phyloP scores from a whole-genome alignment of 495 filamentous ascomycete species.

The Aspergillus wentii region DNA sequence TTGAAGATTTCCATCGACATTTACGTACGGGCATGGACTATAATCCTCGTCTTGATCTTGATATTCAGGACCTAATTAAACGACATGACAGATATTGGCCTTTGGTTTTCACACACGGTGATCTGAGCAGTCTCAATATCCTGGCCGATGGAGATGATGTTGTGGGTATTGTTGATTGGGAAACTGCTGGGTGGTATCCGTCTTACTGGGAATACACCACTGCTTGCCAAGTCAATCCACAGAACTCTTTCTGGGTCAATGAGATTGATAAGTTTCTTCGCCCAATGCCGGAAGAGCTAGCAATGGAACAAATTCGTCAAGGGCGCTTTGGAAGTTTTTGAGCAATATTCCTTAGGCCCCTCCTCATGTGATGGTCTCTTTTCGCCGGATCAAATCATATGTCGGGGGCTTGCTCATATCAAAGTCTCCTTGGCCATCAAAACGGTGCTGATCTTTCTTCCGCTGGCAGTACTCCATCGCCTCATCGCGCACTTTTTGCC shows the following conservation, averaged over 20 bases:
- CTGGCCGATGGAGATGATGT: conserved; percentile 31
- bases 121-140: conserved; percentile 40
- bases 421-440: conserved; percentile 23
- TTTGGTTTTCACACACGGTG: conserved; percentile 35
- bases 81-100: conserved; percentile 27
- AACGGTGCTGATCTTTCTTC: conserved; percentile 32
- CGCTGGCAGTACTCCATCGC: conserved; percentile 29
- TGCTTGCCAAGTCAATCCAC: conserved; percentile 44
- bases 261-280: conserved; percentile 47
- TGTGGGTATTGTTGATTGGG: conserved; percentile 50
- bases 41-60: conserved; percentile 6
- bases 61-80: conserved; percentile 34
- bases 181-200: conserved; percentile 47
- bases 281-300: conserved; percentile 38
- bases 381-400: conserved; percentile 28
- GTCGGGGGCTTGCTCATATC: conserved; percentile 24
- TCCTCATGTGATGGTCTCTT: conserved; percentile 22
- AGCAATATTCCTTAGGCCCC: too few species aligned
- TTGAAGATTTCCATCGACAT: conserved; percentile 24
- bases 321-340: conserved; percentile 36
- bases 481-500: conserved; percentile 22
- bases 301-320: conserved; percentile 42
- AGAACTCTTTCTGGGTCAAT: conserved; percentile 39
- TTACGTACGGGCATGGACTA: conserved; percentile 14
- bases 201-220: conserved; percentile 50